Evolutionary conservation across 2,329 filamentous ascomycete species (phyloP).

Genomic region (Aureobasidium melanogenum): DNA sequence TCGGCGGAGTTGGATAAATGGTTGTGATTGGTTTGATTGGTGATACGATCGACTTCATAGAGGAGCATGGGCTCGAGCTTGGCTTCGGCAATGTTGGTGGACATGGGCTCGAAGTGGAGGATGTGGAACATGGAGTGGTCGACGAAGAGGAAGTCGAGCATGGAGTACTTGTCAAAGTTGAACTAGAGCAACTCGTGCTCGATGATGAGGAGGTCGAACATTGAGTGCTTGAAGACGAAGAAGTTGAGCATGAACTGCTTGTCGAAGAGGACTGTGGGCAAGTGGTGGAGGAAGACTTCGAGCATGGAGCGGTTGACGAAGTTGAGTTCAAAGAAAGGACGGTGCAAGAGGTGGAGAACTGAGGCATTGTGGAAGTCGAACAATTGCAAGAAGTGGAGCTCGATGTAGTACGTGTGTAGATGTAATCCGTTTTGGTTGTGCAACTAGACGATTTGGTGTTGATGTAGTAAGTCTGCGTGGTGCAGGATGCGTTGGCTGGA

Average conservation of each 20-base stretch:
- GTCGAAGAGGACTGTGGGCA: background rate
- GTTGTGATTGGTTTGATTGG: background rate
- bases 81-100: background rate
- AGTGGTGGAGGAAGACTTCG: background rate
- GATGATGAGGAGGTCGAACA: background rate
- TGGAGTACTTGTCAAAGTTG: background rate
- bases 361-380: constrained; percentile 3
- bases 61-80: background rate
- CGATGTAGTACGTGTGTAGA: background rate
- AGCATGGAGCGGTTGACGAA: background rate
- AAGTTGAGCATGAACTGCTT: background rate
- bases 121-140: background rate
- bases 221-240: background rate
- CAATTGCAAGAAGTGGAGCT: background rate
- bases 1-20: background rate
- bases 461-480: constrained; percentile 7
- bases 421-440: background rate
- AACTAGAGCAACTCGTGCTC: background rate
- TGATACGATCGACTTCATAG: background rate
- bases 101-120: background rate
- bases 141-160: background rate
- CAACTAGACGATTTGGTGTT: background rate
- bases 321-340: background rate
- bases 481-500: constrained; percentile 3
- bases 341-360: background rate